Conservation (phyloP, 192 early-diverging fungal species). For the Umbelopsis sp. region DNA sequence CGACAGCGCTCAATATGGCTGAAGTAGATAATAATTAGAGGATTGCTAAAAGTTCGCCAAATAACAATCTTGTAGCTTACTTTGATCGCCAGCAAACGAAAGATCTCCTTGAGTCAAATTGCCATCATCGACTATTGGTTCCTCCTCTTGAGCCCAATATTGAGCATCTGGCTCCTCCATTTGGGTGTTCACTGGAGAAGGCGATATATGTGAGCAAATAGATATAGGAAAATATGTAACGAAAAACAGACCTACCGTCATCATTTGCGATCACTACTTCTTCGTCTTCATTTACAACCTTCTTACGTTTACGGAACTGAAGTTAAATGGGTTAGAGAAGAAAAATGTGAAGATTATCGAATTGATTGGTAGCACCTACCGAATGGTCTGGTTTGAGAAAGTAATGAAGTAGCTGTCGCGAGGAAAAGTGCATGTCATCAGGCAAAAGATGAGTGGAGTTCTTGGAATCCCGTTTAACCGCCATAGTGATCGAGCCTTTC, state of each 20-base stretch:
- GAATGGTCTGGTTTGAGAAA: slow-evolving; percentile 53
- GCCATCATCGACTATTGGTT: background rate
- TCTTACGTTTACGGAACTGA: slow-evolving; percentile 10
- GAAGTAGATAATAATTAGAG: background rate
- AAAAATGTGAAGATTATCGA: background rate
- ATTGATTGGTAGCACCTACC: slow-evolving; percentile 33
- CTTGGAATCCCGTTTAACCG: slow-evolving; percentile 31
- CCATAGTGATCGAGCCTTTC: slow-evolving; percentile 54
- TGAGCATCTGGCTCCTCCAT: slow-evolving; percentile 38
- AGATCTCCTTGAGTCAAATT: background rate
- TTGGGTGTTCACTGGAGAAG: background rate
- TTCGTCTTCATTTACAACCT: background rate
- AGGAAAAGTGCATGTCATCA: slow-evolving; percentile 76
- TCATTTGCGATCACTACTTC: no score
- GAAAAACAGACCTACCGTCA: background rate
- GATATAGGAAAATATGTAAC: no score
- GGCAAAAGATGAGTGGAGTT: slow-evolving; percentile 72
- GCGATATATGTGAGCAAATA: background rate
- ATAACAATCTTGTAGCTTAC: background rate
- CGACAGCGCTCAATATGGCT: slow-evolving; percentile 28
- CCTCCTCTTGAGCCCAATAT: slow-evolving; percentile 47
- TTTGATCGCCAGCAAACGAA: slow-evolving; percentile 25
- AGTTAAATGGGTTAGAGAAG: background rate
- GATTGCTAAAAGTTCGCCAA: background rate
- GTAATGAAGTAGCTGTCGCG: slow-evolving; percentile 53